Evolutionary conservation across 139 green algal species (phyloP), one percentile per base, ranked within the genome.

Genomic region (Chlorella sp.): DNA sequence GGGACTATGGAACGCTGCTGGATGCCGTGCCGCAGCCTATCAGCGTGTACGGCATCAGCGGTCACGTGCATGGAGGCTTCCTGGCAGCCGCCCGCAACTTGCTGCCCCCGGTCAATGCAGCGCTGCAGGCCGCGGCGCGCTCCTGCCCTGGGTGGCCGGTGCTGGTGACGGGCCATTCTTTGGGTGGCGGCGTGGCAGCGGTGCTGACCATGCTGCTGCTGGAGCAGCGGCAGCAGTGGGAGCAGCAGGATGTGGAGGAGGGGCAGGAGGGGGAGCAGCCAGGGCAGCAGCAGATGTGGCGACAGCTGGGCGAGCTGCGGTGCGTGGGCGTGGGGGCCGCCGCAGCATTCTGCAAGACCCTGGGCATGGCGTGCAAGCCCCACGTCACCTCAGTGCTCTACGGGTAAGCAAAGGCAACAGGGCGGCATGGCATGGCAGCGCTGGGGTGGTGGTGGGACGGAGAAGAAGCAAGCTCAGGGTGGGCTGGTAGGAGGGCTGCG

Each of bases 131-230:
- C 5, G 86, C 90, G 11, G 93, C 83, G 0, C 16, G 71, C 9
- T 19, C 40, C n/a, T 89, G 85, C 71, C 93, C 93, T 61, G 94
- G 93, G 48, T 95, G 89, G 92, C 94, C 94, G 11, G 71, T 96
- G 14, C 77, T 95, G 24, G 21, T 96, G 21, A 93, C 89, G 16
- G 94, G 94, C 21, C 94, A 96, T 87, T 92, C 84, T 57, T 90
- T 95, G 61, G 94, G 94, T 34, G 94, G 93, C 88, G 90, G 85
- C 11, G 71, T 89, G 2, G 85, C 71, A 4, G 85, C 85, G 2
- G 71, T 89, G 85, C 85, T 89, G 26, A 37, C 85, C 19, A 48
- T 73, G 69, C 69, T 89, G 85, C 71, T 89, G 19, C 3, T 39
- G n/a, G 85, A 89, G 32, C 19, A 69, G 81, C 81, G 81, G 15